These are phyloP conservation scores for Hemileccinum impolitum DNA, from an alignment of 768 basidiomycete species.

Conservation along the genomic window DNA sequence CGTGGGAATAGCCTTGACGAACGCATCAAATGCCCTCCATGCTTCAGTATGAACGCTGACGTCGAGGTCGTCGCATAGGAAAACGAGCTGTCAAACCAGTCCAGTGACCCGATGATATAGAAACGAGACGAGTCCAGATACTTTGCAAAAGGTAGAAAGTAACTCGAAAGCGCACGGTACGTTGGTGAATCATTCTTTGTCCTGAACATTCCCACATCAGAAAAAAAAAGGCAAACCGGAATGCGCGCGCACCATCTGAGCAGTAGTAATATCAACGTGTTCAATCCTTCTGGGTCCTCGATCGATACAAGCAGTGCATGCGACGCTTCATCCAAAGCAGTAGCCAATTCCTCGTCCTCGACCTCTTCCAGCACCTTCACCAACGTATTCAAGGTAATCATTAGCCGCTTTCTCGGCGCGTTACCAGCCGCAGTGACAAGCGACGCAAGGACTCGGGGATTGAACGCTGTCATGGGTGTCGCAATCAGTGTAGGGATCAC, in stretches of 20 bases:
- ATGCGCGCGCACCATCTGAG: conserved; percentile 73
- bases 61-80: conserved; percentile 74
- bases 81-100: conserved; percentile 91
- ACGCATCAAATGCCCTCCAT: conserved; percentile 76
- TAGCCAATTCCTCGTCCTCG: conserved; percentile 62
- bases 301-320: conserved; percentile 75
- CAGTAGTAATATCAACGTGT: conserved; percentile 83
- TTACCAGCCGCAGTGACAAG: conserved; percentile 92
- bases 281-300: conserved; percentile 81
- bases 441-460: conserved; percentile 84
- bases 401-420: conserved; percentile 82
- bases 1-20: conserved; percentile 88
- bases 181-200: conserved; percentile 68
- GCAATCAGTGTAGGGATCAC: conserved; percentile 92
- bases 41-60: conserved; percentile 78
- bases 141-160: conserved; percentile 81
- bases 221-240: background rate
- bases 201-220: conserved; percentile 41
- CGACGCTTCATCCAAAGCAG: conserved; percentile 73
- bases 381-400: conserved; percentile 72
- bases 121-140: conserved; percentile 74
- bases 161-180: conserved; percentile 74
- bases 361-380: conserved; percentile 74
- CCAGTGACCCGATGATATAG: conserved; percentile 90
- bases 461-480: conserved; percentile 91